Base-by-base conservation (phyloP, 192 early-diverging fungal genomes). In the Backusella circina region DNA sequence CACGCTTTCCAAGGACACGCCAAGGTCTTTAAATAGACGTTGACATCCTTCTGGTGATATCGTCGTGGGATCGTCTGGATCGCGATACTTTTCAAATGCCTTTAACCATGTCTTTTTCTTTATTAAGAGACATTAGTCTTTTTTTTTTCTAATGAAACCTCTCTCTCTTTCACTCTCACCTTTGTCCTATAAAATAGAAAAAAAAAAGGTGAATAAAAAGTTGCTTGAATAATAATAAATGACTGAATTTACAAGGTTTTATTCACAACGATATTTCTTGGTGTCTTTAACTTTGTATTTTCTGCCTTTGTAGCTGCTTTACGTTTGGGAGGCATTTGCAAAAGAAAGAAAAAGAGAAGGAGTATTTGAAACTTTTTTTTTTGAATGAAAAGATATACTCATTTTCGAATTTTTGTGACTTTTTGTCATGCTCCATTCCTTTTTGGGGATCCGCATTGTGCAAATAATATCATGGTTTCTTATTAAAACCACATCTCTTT, bases 321-420 rank as follows among this genome's bases (percentile, higher is more conserved):
- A 21, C 76, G 57, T 47, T 77, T 77, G 2, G 76, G 76, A 12
- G 76, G 76, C 76, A 77, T 77, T 37, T 28, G 5, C 8, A 38
- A 72, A 37, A n/a, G 54, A 31, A 18, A 21, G 16, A 65, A 28
- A 37, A 41, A 41, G 18, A 41, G 12, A 71, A 47, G 32, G 41
- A 36, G 35, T 0, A 28, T 12, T 15, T 10, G 23, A 10, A 12
- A 61, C 21, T 28, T 61, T 61, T 13, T 57, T 26, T 57, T 28
- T 57, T 26, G 21, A 26, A 10, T 57, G 51, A 23, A 54, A 54
- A 54, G 21, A 54, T 26, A 8, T 8, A 5, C 1, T 41, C 12
- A 1, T 12, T 44, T 44, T 10, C 9, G 23, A 2, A 26, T 2
- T 26, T 23, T 23, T 57, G 51, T 57, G 51, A 57, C 54, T 57